A percentile compares a stretch with the other conserved stretches of the same genome.
phyloP scores from a whole-genome alignment of 73 alveolate species.

The Paramecium biaurelia region DNA sequence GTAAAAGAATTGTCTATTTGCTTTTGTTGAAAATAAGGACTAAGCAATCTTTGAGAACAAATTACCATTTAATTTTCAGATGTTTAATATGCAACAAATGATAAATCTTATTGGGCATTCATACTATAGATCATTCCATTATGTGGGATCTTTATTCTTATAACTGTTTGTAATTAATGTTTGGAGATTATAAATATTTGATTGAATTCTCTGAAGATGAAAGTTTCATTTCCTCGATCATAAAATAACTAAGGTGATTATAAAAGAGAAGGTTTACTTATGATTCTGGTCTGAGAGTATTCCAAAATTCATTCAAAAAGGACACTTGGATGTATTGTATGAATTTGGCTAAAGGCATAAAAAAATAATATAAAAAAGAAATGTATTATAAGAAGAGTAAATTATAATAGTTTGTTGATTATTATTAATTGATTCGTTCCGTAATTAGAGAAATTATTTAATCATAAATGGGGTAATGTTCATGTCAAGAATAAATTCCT shows the following conservation, averaged over 20 bases:
- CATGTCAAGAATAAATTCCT: constrained; percentile 9
- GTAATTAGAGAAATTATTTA: background rate
- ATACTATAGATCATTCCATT: background rate
- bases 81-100: constrained; percentile 21
- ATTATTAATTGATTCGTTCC: background rate
- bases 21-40: constrained; percentile 8
- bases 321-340: background rate
- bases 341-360: constrained; percentile 20
- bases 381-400: no score
- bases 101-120: background rate
- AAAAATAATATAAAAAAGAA: background rate
- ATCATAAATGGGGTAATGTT: constrained; percentile 13
- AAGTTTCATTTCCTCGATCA: constrained; percentile 32
- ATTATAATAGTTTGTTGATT: background rate
- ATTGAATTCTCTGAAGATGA: constrained; percentile 13
- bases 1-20: background rate
- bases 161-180: background rate
- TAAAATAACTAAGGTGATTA: background rate
- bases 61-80: background rate
- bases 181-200: background rate
- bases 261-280: background rate
- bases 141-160: background rate
- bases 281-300: background rate
- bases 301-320: constrained; percentile 42
- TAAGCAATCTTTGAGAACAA: background rate